phyloP scores from a whole-genome alignment of 176 grass and related monocot species.

The Oryza nivara region DNA sequence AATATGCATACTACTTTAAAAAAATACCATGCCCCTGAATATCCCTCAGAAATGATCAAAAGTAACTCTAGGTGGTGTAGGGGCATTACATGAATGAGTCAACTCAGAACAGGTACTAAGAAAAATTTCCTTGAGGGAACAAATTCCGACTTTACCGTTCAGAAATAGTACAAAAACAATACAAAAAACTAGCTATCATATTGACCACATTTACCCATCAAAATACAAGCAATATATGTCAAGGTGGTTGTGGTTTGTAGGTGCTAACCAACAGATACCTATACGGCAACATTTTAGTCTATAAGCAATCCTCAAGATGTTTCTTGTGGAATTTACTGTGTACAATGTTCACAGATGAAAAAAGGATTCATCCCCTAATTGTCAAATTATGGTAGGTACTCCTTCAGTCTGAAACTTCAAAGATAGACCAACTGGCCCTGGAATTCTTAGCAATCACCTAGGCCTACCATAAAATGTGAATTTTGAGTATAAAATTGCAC shows the following conservation, averaged over 20 bases:
- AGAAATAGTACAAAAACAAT: background rate
- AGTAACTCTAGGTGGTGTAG: background rate
- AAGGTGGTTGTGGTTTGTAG: background rate
- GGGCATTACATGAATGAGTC: background rate
- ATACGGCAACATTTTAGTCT: background rate
- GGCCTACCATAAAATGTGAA: background rate
- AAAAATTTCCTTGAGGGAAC: background rate
- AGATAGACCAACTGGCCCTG: background rate
- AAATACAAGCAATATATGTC: background rate
- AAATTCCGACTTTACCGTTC: background rate
- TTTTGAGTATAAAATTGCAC: background rate
- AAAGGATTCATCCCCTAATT: background rate
- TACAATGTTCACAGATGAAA: constrained; percentile 23
- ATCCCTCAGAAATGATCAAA: constrained; percentile 14
- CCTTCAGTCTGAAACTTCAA: constrained; percentile 21
- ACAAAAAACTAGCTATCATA: background rate
- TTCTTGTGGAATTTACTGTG: background rate
- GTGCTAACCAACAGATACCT: constrained; percentile 6
- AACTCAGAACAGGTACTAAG: background rate
- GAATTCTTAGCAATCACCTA: constrained; percentile 4
- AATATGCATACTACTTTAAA: background rate
- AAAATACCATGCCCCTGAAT: constrained; percentile 8
- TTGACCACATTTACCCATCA: background rate
- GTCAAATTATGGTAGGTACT: constrained; percentile 39
- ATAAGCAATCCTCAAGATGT: constrained; percentile 16